Percentiles rank a stretch among this genome's conserved stretches.
Conservation (phyloP, 2,329 filamentous ascomycete genomes). For the Aschersonia sp. region DNA sequence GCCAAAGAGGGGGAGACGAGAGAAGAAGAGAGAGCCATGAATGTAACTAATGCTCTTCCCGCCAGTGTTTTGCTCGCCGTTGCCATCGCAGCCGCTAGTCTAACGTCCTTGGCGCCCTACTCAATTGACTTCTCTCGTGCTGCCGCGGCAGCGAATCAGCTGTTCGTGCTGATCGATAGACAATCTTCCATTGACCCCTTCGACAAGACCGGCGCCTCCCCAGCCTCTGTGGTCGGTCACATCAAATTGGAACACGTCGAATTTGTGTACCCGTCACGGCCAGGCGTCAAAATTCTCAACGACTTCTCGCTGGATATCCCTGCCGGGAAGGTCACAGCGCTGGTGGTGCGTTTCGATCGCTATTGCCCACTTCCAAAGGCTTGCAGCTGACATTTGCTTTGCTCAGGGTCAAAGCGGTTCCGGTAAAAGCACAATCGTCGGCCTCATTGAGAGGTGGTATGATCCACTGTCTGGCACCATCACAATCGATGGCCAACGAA, state of each 20-base stretch:
- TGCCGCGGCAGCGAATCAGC: slow-evolving; percentile 17
- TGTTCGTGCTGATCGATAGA: slow-evolving; percentile 23
- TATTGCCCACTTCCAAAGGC: not conserved
- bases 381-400: not conserved
- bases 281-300: slow-evolving; percentile 24
- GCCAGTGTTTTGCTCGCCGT: slow-evolving; percentile 22
- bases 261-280: slow-evolving; percentile 30
- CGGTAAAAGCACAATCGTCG: slow-evolving; percentile 24
- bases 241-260: slow-evolving; percentile 25
- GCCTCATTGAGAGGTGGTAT: slow-evolving; percentile 25
- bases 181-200: slow-evolving; percentile 22
- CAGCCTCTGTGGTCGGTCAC: slow-evolving; percentile 13
- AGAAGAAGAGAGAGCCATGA: not conserved
- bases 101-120: slow-evolving; percentile 22
- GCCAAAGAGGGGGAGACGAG: not conserved
- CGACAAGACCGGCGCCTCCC: slow-evolving; percentile 14
- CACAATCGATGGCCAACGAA: slow-evolving; percentile 19
- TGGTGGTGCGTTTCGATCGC: slow-evolving; percentile 16
- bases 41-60: not conserved
- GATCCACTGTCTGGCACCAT: slow-evolving; percentile 18
- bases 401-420: slow-evolving; percentile 20
- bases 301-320: slow-evolving; percentile 26
- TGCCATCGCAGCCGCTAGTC: slow-evolving; percentile 19
- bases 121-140: slow-evolving; percentile 23
- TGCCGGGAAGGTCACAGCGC: slow-evolving; percentile 28